Percentiles rank a stretch among this genome's conserved stretches.
Evolutionary conservation across 805 yeast species (phyloP).

Genomic region (Metschnikowia santaceciliae): DNA sequence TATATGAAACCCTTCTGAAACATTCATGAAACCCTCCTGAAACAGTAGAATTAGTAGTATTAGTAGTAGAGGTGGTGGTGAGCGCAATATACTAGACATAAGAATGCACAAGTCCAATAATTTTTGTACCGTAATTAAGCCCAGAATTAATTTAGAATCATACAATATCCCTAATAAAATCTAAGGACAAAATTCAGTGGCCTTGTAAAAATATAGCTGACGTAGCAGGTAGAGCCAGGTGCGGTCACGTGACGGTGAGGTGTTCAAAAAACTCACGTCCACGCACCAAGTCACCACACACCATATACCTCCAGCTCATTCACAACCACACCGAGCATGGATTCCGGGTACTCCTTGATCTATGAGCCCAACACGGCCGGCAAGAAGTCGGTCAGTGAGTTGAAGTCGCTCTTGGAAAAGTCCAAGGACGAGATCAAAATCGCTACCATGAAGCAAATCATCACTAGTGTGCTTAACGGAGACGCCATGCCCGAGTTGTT

Average conservation of each 20-base stretch:
- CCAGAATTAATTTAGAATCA: too few relatives aligned
- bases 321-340: slow-evolving; percentile 5
- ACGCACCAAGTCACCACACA: neutral
- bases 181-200: too few relatives aligned
- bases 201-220: too few relatives aligned
- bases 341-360: slow-evolving; percentile 68
- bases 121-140: too few relatives aligned
- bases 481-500: slow-evolving; percentile 88
- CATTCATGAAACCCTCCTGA: too few relatives aligned
- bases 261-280: slow-evolving; percentile 8
- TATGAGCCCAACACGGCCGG: slow-evolving; percentile 69
- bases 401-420: slow-evolving; percentile 75
- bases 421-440: slow-evolving; percentile 86
- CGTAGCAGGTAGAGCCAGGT: too few relatives aligned
- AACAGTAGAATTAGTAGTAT: too few relatives aligned
- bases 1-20: too few relatives aligned
- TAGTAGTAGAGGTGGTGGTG: too few relatives aligned
- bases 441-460: slow-evolving; percentile 83
- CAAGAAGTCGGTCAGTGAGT: slow-evolving; percentile 65
- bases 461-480: slow-evolving; percentile 85
- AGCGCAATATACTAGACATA: too few relatives aligned
- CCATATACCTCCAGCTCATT: neutral
- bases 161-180: too few relatives aligned
- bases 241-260: slow-evolving; percentile 9
- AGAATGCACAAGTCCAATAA: too few relatives aligned